Evolutionary conservation across 768 basidiomycete species (phyloP).

Genomic region (Leccinum obscurum): DNA sequence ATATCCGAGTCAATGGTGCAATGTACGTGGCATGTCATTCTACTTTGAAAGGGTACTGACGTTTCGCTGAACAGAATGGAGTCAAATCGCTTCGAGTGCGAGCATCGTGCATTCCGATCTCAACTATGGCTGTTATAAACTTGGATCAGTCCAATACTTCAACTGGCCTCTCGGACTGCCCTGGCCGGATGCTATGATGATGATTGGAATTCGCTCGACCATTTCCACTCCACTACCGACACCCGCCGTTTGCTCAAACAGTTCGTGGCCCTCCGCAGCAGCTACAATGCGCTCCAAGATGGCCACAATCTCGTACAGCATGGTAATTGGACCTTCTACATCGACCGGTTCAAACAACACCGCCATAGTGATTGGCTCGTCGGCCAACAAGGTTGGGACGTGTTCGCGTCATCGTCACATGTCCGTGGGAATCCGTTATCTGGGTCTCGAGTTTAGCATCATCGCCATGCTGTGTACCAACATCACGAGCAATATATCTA

Average conservation of each 20-base stretch:
- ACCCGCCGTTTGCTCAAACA: constrained; percentile 72
- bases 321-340: constrained; percentile 82
- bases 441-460: constrained; percentile 76
- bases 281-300: constrained; percentile 80
- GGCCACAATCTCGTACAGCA: constrained; percentile 82
- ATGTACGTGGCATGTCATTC: too few species aligned
- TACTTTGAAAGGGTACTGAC: too few species aligned
- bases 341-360: constrained; percentile 85
- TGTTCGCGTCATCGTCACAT: too few species aligned
- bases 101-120: too few species aligned
- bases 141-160: constrained; percentile 92
- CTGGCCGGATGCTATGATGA: constrained; percentile 83
- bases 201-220: constrained; percentile 85
- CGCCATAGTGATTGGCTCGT: constrained; percentile 78
- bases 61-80: too few species aligned
- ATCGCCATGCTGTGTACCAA: constrained; percentile 71
- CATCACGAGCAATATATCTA: constrained; percentile 48
- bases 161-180: constrained; percentile 85
- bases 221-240: constrained; percentile 89
- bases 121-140: constrained; percentile 23
- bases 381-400: too few species aligned
- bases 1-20: too few species aligned
- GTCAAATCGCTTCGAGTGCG: too few species aligned
- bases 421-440: too few species aligned
- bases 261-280: constrained; percentile 65